Conservation (phyloP, 1,284 basidiomycete genomes). For the Thecaphora thlaspeos region DNA sequence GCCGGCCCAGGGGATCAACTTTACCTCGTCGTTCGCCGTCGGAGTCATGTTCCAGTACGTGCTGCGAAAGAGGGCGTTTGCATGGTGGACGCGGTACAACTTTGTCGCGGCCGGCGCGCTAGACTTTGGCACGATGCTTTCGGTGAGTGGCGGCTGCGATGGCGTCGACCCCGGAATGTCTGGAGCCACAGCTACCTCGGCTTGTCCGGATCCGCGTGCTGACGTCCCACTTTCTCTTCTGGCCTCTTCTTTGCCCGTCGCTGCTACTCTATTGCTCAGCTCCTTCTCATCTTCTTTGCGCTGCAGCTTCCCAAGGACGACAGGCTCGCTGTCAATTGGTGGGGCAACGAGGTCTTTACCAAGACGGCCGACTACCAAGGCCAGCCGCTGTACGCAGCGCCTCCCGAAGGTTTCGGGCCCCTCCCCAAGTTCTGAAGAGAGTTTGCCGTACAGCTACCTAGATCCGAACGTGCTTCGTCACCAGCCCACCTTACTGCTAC, state of each 20-base stretch:
- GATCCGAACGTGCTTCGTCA: too few relatives aligned
- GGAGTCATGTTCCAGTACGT: conserved; percentile 61
- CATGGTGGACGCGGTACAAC: conserved; percentile 59
- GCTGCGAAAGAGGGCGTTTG: conserved; percentile 46
- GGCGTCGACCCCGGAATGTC: too few relatives aligned
- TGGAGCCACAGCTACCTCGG: too few relatives aligned
- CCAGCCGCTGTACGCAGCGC: conserved; percentile 7
- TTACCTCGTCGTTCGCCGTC: conserved; percentile 58
- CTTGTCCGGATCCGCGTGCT: neutral
- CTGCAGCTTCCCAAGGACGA: conserved; percentile 30
- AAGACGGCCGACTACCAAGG: conserved; percentile 28
- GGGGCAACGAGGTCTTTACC: conserved; percentile 49
- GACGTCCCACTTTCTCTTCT: neutral
- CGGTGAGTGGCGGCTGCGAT: conserved; percentile 1
- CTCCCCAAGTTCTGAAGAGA: neutral
- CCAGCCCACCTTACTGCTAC: too few relatives aligned
- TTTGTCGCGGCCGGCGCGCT: conserved; percentile 58
- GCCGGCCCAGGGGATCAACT: conserved; percentile 56
- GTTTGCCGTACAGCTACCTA: too few relatives aligned
- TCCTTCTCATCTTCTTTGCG: conserved; percentile 29
- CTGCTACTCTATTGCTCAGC: neutral
- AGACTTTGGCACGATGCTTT: conserved; percentile 58
- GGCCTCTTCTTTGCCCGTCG: conserved; percentile 6
- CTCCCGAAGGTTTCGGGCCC: conserved; percentile 18
- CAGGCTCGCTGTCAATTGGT: conserved; percentile 30